Conservation (phyloP, 805 yeast genomes). For the Candida coleopterorum region DNA sequence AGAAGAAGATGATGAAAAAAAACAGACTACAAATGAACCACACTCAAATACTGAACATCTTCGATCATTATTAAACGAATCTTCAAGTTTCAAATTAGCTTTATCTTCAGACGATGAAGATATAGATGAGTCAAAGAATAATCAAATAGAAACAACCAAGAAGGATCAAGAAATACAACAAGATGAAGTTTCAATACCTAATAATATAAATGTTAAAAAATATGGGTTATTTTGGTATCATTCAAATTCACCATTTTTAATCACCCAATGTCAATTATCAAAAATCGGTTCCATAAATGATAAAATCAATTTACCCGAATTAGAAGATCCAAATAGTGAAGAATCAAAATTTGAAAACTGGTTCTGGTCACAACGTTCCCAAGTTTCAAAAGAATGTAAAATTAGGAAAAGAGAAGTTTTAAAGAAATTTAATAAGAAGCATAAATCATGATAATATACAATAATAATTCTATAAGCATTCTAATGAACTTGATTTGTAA, state of each 20-base stretch:
- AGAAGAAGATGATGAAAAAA: constrained; percentile 10
- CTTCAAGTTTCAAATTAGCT: constrained; percentile 48
- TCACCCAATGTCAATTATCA: constrained; percentile 76
- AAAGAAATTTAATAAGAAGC: constrained; percentile 51
- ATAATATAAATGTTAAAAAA: constrained; percentile 9
- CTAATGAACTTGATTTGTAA: too few relatives aligned
- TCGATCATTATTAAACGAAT: constrained; percentile 12
- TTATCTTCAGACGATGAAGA: constrained; percentile 43
- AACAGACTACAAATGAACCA: constrained; percentile 20
- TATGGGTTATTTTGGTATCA: constrained; percentile 76
- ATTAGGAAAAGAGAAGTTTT: constrained; percentile 69
- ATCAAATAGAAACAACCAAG: too few relatives aligned
- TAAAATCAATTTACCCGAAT: constrained; percentile 34
- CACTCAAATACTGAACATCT: constrained; percentile 18
- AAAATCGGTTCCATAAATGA: constrained; percentile 40
- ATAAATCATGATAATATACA: background rate
- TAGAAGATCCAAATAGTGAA: constrained; percentile 23
- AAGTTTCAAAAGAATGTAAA: constrained; percentile 70
- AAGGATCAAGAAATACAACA: background rate
- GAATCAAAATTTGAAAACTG: constrained; percentile 58
- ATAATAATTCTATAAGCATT: too few relatives aligned
- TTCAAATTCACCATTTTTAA: constrained; percentile 77
- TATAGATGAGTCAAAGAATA: constrained; percentile 32
- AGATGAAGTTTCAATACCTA: background rate
- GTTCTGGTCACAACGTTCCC: constrained; percentile 83